A percentile compares a stretch with the other conserved stretches of the same genome.
Conservation (phyloP, 768 basidiomycete genomes). For the Tulasnella sp. region DNA sequence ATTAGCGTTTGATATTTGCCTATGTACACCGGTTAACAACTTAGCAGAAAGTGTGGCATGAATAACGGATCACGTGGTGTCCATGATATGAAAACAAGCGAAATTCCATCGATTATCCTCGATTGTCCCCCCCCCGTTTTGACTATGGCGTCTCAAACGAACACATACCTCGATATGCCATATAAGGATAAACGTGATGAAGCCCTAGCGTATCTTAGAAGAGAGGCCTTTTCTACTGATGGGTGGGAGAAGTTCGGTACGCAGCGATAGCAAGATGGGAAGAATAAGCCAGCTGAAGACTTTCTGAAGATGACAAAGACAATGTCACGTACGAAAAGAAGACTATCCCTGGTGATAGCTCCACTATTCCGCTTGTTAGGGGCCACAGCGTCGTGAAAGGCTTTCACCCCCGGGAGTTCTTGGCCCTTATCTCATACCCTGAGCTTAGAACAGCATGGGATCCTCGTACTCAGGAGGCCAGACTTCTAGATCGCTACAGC, state of each 20-base stretch:
- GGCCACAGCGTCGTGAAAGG: conserved; percentile 17
- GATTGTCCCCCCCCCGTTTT: no score
- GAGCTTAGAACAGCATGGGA: conserved; percentile 11
- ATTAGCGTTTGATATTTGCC: no score
- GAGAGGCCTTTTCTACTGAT: conserved; percentile 18
- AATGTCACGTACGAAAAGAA: conserved; percentile 19
- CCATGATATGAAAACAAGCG: no score
- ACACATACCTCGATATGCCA: conserved; percentile 12
- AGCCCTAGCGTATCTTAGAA: conserved; percentile 16
- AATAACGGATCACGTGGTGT: no score
- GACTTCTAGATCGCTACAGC: not conserved
- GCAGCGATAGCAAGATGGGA: not conserved
- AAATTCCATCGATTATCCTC: no score
- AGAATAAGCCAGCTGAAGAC: not conserved
- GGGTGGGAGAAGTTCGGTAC: conserved; percentile 17
- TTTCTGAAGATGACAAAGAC: conserved; percentile 14
- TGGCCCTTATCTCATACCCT: conserved; percentile 12
- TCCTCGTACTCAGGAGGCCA: not conserved
- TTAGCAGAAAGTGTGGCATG: no score
- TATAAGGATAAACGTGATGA: conserved; percentile 4
- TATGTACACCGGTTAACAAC: no score
- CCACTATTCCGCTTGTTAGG: conserved; percentile 17
- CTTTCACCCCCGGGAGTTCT: conserved; percentile 16
- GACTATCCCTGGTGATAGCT: conserved; percentile 14
- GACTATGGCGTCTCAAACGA: not conserved